These are phyloP conservation scores for Tolypocladium pustulatum DNA, from an alignment of 2,329 filamentous ascomycete genomes.

Conservation along the genomic window DNA sequence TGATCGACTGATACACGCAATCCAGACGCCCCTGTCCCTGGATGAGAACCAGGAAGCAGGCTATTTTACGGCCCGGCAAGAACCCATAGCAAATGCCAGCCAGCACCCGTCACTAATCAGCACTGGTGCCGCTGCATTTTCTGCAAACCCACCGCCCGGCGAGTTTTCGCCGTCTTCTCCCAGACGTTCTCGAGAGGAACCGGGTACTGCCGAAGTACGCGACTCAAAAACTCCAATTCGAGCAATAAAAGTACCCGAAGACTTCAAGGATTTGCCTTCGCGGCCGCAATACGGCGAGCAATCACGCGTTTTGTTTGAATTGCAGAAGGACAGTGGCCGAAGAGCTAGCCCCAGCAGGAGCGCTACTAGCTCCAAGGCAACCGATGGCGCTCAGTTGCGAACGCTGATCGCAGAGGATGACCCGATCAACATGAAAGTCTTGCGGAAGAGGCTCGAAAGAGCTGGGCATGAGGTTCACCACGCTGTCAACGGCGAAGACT, in stretches of 20 bases:
- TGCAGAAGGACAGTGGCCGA: constrained; percentile 11
- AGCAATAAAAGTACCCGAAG: constrained; percentile 38
- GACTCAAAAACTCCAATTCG: constrained; percentile 35
- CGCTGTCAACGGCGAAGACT: constrained; percentile 78
- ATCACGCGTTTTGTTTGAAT: constrained; percentile 29
- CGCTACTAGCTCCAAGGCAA: constrained; percentile 11
- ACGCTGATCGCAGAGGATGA: constrained; percentile 82
- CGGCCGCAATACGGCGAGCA: constrained; percentile 17
- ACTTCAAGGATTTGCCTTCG: constrained; percentile 24
- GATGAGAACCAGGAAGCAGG: constrained; percentile 23
- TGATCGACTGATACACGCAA: constrained; percentile 61
- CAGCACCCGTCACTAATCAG: constrained; percentile 3
- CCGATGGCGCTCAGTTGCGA: constrained; percentile 28
- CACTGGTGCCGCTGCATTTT: constrained; percentile 4
- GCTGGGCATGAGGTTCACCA: constrained; percentile 60
- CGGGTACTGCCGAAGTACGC: constrained; percentile 26
- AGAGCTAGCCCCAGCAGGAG: constrained; percentile 10
- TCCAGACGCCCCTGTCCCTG: constrained; percentile 46
- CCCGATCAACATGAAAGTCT: constrained; percentile 73
- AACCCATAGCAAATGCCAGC: constrained; percentile 7
- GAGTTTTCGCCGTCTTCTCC: background rate
- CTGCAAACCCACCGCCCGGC: constrained; percentile 5
- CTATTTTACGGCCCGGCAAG: constrained; percentile 10
- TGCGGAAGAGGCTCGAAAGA: constrained; percentile 71
- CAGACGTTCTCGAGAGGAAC: constrained; percentile 7